phyloP scores from a whole-genome alignment of 2,329 filamentous ascomycete genomes.

The Monilinia laxa region DNA sequence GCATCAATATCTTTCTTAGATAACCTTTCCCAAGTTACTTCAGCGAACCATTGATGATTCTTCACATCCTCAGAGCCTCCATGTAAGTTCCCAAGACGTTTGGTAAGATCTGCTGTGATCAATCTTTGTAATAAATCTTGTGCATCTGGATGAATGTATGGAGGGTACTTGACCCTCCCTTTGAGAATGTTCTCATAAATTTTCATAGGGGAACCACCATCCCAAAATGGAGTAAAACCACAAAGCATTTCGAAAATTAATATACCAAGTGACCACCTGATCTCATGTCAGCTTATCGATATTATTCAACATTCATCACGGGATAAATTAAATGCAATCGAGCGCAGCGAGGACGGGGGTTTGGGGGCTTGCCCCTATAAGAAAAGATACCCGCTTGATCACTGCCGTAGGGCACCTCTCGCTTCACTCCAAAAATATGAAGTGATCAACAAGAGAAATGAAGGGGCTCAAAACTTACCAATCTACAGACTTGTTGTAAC shows the following conservation, averaged over 20 bases:
- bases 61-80: slow-evolving; percentile 91
- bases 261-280: slow-evolving; percentile 96
- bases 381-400: background rate
- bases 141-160: slow-evolving; percentile 91
- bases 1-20: slow-evolving; percentile 97
- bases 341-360: slow-evolving; percentile 15
- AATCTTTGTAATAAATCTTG: slow-evolving; percentile 89
- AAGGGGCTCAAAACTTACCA: slow-evolving; percentile 59
- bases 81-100: slow-evolving; percentile 90
- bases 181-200: slow-evolving; percentile 99
- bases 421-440: background rate
- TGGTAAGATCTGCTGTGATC: slow-evolving; percentile 93
- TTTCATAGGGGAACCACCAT: slow-evolving; percentile 95
- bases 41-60: slow-evolving; percentile 92
- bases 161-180: slow-evolving; percentile 92
- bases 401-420: background rate
- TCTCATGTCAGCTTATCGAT: slow-evolving; percentile 26
- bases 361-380: slow-evolving; percentile 13
- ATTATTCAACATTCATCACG: background rate
- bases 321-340: background rate
- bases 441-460: slow-evolving; percentile 10
- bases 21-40: slow-evolving; percentile 96
- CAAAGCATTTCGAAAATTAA: slow-evolving; percentile 99
- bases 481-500: slow-evolving; percentile 99
- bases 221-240: slow-evolving; percentile 98